Evolutionary conservation across 2,329 filamentous ascomycete genomes (phyloP).

Genomic region (Claviceps purpurea): DNA sequence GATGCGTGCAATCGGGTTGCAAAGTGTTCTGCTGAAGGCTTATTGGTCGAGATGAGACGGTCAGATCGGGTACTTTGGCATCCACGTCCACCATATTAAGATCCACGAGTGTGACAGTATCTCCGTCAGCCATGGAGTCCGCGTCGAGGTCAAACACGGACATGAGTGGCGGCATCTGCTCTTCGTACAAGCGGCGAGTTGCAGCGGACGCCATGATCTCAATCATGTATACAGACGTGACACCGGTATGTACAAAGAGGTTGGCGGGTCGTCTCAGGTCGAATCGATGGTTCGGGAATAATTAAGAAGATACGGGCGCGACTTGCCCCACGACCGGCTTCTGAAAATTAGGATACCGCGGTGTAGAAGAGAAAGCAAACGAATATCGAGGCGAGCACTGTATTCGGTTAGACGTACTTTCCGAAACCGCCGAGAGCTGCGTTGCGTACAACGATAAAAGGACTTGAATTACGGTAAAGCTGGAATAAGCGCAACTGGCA

Average conservation of each 20-base stretch:
- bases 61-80: conserved; percentile 23
- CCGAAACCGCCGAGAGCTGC: not conserved
- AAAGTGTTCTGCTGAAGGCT: conserved; percentile 27
- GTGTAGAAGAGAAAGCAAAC: not conserved
- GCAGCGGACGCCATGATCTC: conserved; percentile 48
- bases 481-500: conserved; percentile 6
- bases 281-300: not conserved
- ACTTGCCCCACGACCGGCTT: not conserved
- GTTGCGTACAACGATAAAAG: not conserved
- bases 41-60: conserved; percentile 23
- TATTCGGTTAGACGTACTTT: not conserved
- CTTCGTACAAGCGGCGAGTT: conserved; percentile 48
- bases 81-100: conserved; percentile 38
- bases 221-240: not conserved
- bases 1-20: conserved; percentile 41
- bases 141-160: conserved; percentile 57
- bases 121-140: conserved; percentile 39
- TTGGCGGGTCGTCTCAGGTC: not conserved
- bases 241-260: not conserved
- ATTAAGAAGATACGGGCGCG: not conserved
- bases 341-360: not conserved
- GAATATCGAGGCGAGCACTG: not conserved
- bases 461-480: not conserved
- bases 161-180: conserved; percentile 65
- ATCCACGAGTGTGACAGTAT: conserved; percentile 40